A percentile compares a stretch with the other conserved stretches of the same genome.
phyloP scores from a whole-genome alignment of 257 asterid genomes.

The Solanum medicagineum region DNA sequence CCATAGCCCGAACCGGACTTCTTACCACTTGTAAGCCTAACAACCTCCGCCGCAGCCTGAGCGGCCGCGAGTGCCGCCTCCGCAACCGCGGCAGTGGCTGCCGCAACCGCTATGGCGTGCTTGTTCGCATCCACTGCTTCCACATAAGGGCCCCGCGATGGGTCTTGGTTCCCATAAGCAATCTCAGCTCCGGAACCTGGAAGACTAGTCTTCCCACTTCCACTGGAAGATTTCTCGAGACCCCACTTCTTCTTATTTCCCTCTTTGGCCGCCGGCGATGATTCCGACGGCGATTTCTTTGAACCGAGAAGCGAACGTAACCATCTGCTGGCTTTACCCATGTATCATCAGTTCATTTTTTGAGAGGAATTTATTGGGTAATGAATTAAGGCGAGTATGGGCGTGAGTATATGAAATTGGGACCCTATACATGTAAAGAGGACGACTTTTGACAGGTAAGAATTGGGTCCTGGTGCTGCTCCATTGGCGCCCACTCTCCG shows the following conservation, averaged over 20 bases:
- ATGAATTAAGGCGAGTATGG: conserved; percentile 6
- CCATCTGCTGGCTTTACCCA: conserved; percentile 69
- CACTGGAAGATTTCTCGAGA: conserved; percentile 2
- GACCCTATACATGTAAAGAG: conserved; percentile 20
- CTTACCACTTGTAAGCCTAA: conserved; percentile 57
- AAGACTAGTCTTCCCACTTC: not conserved
- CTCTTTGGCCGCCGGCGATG: conserved; percentile 3
- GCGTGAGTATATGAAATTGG: conserved; percentile 8
- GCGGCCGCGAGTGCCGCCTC: conserved; percentile 99
- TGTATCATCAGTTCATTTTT: conserved; percentile 24
- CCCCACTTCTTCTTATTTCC: conserved; percentile 17
- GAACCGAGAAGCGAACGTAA: conserved; percentile 42
- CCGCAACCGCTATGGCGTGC: conserved; percentile 97
- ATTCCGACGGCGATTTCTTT: conserved; percentile 21
- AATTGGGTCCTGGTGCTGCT: conserved; percentile 5
- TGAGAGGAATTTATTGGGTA: not conserved
- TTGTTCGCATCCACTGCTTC: conserved; percentile 59
- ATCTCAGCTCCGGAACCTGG: not conserved
- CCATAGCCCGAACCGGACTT: conserved; percentile 19
- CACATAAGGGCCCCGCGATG: conserved; percentile 22
- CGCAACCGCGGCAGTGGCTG: conserved; percentile 95
- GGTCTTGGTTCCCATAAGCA: conserved; percentile 8
- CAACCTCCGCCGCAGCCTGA: conserved; percentile 93
- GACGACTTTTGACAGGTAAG: conserved; percentile 49
- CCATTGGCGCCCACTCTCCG: not conserved